phyloP scores from a whole-genome alignment of 495 filamentous ascomycete genomes.

The Talaromyces liani region DNA sequence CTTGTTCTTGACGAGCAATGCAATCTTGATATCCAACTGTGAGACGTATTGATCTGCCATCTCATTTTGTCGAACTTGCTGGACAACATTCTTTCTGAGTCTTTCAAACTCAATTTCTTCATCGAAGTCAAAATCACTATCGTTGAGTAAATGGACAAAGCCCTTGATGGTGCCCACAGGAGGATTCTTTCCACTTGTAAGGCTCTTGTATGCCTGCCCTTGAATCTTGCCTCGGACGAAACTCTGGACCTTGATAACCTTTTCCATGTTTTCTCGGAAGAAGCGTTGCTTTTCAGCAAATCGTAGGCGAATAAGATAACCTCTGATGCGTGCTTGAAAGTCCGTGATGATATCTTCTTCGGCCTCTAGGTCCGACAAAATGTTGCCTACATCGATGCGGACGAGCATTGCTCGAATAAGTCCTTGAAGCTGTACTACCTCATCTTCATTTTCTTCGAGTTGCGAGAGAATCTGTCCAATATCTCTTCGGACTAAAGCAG shows the following conservation, averaged over 20 bases:
- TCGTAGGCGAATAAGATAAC: conserved; percentile 59
- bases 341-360: conserved; percentile 68
- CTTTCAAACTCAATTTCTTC: conserved; percentile 96
- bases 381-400: conserved; percentile 58
- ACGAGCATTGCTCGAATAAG: conserved; percentile 71
- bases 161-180: conserved; percentile 94
- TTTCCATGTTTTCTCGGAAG: conserved; percentile 95
- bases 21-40: conserved; percentile 98
- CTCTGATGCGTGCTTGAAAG: conserved; percentile 69
- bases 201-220: conserved; percentile 93
- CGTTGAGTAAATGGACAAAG: conserved; percentile 95
- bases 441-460: conserved; percentile 75
- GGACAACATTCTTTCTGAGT: conserved; percentile 86
- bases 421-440: conserved; percentile 63
- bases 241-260: conserved; percentile 96
- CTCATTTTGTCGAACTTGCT: conserved; percentile 95
- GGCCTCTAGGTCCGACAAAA: conserved; percentile 68
- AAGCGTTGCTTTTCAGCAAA: conserved; percentile 82
- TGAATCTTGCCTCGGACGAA: conserved; percentile 90
- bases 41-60: conserved; percentile 96
- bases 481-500: conserved; percentile 65
- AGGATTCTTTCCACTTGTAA: conserved; percentile 94
- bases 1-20: conserved; percentile 96
- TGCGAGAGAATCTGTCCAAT: conserved; percentile 63
- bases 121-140: conserved; percentile 98